Conservation (phyloP, 768 basidiomycete species). For the Lanmaoa pseudosensibilis region DNA sequence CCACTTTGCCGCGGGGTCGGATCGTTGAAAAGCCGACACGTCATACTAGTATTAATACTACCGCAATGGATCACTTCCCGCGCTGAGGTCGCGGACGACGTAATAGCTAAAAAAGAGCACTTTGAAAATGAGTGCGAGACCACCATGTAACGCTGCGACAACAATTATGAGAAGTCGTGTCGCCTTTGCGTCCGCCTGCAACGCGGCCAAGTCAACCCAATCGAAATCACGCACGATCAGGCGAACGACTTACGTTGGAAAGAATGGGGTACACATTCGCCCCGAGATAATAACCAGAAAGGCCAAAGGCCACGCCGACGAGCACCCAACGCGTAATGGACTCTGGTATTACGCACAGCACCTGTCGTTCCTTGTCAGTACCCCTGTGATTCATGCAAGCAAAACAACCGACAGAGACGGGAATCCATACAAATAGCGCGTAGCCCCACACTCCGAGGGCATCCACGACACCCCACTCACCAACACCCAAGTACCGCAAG, state of each 20-base stretch:
- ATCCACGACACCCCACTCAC: slow-evolving; percentile 88
- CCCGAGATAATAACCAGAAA: slow-evolving; percentile 87
- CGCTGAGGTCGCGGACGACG: slow-evolving; percentile 40
- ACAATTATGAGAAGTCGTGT: slow-evolving; percentile 80
- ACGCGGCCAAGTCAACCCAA: background rate
- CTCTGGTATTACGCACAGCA: slow-evolving; percentile 85
- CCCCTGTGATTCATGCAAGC: background rate
- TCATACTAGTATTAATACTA: slow-evolving; percentile 14
- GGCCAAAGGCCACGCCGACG: slow-evolving; percentile 64
- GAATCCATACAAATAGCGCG: slow-evolving; percentile 84
- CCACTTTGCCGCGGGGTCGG: too few species aligned
- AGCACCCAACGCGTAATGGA: slow-evolving; percentile 81
- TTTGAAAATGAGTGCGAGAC: slow-evolving; percentile 83
- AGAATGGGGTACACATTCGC: slow-evolving; percentile 89
- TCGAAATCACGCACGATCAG: background rate
- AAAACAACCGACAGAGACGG: slow-evolving; percentile 63
- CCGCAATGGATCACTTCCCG: slow-evolving; percentile 18
- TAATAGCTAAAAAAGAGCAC: slow-evolving; percentile 64
- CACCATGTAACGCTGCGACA: slow-evolving; percentile 73
- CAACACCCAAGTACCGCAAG: slow-evolving; percentile 82
- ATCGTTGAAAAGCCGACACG: background rate
- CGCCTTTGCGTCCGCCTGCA: slow-evolving; percentile 82
- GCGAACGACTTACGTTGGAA: slow-evolving; percentile 59
- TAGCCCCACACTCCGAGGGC: slow-evolving; percentile 82
- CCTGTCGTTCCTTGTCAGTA: slow-evolving; percentile 39